Base-by-base conservation (phyloP, 345 rosid genomes). In the Melaleuca alternifolia region DNA sequence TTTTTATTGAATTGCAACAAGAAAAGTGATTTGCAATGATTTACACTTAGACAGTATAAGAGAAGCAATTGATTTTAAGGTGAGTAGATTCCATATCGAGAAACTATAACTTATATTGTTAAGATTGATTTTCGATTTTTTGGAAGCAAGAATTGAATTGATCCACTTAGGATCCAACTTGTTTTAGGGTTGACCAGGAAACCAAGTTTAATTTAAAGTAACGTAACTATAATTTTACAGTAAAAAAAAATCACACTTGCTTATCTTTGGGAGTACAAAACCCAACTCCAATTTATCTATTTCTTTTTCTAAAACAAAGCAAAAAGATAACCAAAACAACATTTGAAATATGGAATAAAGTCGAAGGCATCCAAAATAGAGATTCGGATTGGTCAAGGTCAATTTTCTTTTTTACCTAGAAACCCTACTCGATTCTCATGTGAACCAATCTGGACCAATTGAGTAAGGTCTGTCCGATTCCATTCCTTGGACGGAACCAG, bases 381-480 rank as follows among this genome's bases (percentile, higher is more conserved):
- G 48, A 9, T 71, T 71, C 5, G 12, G 37, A 18, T 71, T 18
- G 48, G 26, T 1, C 4, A 6, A 10, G 26, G 13, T 18, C 0
- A 13, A 71, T 37, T 37, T 37, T 13, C 26, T 26, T 71, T 18
- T 71, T 71, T 37, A 37, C 13, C 13, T 5, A 2, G 1, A 71
- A 71, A 62, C 1, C 1, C 0, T 30, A 62, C 5, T 1, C 0
- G 0, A 37, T 71, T 3, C 10, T 33, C 13, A 11, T 65, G 46
- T 33, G 41, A 65, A 16, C 1, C 2, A 0, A 20, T 6, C 5
- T 8, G 3, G 9, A 65, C 33, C 1, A 1, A 6, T 65, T 0
- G 0, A 0, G 44, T 37, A 9, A 37, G 7, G 2, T 7, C 11
- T 2, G 14, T 71, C 37, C 5, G 23, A 71, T 18, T 71, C 7